Percentiles rank a stretch among this genome's conserved stretches.
These are phyloP conservation scores for Naematelia encephala DNA, from an alignment of 768 basidiomycete species.

Conservation along the genomic window DNA sequence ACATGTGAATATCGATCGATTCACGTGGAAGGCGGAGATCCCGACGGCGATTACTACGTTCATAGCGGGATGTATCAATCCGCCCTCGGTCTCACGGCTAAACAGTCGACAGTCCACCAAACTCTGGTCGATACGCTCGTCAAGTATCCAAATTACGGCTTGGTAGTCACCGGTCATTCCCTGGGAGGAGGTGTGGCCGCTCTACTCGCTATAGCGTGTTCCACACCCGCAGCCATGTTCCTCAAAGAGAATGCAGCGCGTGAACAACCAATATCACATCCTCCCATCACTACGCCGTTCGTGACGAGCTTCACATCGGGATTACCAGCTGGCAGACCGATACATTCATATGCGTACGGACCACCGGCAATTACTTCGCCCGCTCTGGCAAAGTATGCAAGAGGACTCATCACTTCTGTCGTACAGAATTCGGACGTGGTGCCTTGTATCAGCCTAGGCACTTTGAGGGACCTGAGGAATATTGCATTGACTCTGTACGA, in stretches of 20 bases:
- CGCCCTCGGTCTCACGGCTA: constrained; percentile 38
- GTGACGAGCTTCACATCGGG: constrained; percentile 49
- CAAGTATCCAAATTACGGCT: constrained; percentile 46
- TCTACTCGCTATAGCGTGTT: constrained; percentile 46
- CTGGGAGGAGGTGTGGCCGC: constrained; percentile 53
- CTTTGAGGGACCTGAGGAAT: constrained; percentile 50
- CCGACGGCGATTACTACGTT: constrained; percentile 43
- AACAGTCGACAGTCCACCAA: constrained; percentile 47
- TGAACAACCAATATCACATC: constrained; percentile 17
- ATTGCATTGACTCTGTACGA: constrained; percentile 50
- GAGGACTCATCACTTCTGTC: constrained; percentile 49
- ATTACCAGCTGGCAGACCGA: constrained; percentile 50
- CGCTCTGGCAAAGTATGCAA: constrained; percentile 48
- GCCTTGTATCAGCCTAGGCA: constrained; percentile 44
- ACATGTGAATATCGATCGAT: constrained; percentile 50
- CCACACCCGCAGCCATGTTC: constrained; percentile 31
- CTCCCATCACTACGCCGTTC: constrained; percentile 42
- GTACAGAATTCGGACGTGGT: constrained; percentile 50
- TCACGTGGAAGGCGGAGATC: constrained; percentile 38
- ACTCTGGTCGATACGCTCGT: constrained; percentile 45
- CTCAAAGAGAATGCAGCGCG: constrained; percentile 14
- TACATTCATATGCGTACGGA: constrained; percentile 51
- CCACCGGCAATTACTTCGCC: constrained; percentile 49
- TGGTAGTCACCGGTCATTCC: constrained; percentile 51
- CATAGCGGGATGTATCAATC: constrained; percentile 50